Evolutionary conservation across 2,329 filamentous ascomycete genomes (phyloP), one percentile per base, ranked within the genome.

Genomic region (Amphichorda felina): DNA sequence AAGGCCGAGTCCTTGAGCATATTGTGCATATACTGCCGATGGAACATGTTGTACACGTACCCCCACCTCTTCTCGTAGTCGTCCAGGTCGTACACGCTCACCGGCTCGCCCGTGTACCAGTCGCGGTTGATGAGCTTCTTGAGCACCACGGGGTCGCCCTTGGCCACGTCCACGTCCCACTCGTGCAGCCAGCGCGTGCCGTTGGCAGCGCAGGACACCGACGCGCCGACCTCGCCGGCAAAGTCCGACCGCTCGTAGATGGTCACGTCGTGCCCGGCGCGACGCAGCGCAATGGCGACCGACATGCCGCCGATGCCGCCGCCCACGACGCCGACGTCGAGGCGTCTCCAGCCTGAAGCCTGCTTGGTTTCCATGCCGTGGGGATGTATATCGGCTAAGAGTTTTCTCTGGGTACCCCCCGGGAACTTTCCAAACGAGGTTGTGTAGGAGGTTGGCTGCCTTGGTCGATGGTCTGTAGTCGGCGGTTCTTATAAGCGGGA

Each of bases 151-250:
- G 76, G 76, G 38, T 80, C 70, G 8, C 77, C 79, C 46, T 73
- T 74, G 11, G 58, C 57, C 2, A 82, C 61, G 45, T 82, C 72
- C 2, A 82, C 74, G 0, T 60, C 61, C 79, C 79, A 83, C 50
- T 79, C 74, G 41, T 79, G 69, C 7, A 83, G 58, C 77, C 77
- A 83, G 32, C 74, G 65, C 1, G 77, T 79, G 7, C 78, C 79
- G 45, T 83, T 83, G 8, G 79, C 76, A 1, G 79, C 79, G 45
- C 77, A 82, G 1, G 71, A 77, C 0, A 81, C 67, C 0, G 76
- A 79, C 0, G 75, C 75, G 10, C 79, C 79, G 0, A 79, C 76
- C 49, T 83, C 79, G 11, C 77, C 75, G 0, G 68, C 75, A 43
- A 74, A 82, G 50, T 82, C 74, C 24, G 68, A 64, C 26, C 70